Percentiles rank a stretch among this genome's conserved stretches.
Evolutionary conservation across 805 yeast species (phyloP).

Genomic region (Candida montana): DNA sequence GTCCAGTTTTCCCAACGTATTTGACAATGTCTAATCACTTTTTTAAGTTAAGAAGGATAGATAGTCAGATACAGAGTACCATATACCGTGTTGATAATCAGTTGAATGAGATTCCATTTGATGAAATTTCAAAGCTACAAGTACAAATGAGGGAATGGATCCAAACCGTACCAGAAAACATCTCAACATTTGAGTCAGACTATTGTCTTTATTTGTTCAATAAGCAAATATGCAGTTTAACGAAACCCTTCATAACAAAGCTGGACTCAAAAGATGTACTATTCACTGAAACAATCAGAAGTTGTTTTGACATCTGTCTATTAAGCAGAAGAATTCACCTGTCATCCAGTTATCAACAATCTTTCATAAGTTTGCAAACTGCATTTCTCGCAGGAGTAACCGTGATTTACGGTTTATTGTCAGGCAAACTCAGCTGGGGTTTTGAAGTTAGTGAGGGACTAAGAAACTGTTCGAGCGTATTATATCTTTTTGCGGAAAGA

Average conservation of each 20-base stretch:
- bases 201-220: constrained; percentile 3
- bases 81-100: constrained; percentile 2
- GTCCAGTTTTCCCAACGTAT: background rate
- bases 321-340: constrained; percentile 3
- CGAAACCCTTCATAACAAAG: constrained; percentile 1
- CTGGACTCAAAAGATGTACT: background rate
- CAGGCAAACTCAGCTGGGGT: constrained; percentile 1
- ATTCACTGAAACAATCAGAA: constrained; percentile 3
- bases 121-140: background rate
- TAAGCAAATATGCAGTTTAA: constrained; percentile 5
- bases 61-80: constrained; percentile 2
- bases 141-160: constrained; percentile 1
- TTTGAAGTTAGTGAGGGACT: constrained; percentile 5
- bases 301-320: constrained; percentile 5
- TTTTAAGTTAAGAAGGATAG: constrained; percentile 2
- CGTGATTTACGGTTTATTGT: background rate
- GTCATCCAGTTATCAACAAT: constrained; percentile 3
- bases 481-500: constrained; percentile 3
- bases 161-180: background rate
- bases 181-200: constrained; percentile 2
- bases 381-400: constrained; percentile 5
- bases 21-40: constrained; percentile 3
- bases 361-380: constrained; percentile 3
- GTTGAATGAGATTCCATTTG: constrained; percentile 1
- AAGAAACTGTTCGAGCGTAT: constrained; percentile 4